These are phyloP conservation scores for Anthostomella pinea DNA, from an alignment of 2,329 filamentous ascomycete species.

Conservation along the genomic window DNA sequence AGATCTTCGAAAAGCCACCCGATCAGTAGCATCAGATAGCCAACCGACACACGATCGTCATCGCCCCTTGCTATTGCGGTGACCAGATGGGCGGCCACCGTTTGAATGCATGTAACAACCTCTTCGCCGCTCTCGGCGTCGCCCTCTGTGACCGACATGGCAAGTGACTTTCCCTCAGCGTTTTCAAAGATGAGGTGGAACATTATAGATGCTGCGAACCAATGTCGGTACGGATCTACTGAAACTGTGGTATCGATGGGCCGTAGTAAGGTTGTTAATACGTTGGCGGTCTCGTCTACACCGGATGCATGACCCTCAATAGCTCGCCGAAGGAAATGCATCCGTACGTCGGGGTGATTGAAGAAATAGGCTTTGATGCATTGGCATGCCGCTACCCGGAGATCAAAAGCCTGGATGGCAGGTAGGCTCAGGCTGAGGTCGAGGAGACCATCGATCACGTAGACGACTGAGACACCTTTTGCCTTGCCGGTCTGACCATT, in stretches of 20 bases:
- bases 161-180: constrained; percentile 70
- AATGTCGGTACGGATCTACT: constrained; percentile 79
- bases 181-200: constrained; percentile 85
- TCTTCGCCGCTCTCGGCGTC: constrained; percentile 89
- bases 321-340: constrained; percentile 82
- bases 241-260: constrained; percentile 59
- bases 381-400: constrained; percentile 80
- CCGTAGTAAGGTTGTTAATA: constrained; percentile 76
- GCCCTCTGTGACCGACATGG: constrained; percentile 83
- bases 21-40: constrained; percentile 84
- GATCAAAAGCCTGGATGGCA: constrained; percentile 67
- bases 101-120: constrained; percentile 90
- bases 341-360: constrained; percentile 74
- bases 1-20: constrained; percentile 92
- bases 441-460: constrained; percentile 90
- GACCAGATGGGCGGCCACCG: constrained; percentile 81
- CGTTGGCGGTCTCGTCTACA: constrained; percentile 81
- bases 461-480: constrained; percentile 62
- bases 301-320: constrained; percentile 82
- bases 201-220: constrained; percentile 85
- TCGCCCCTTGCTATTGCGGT: constrained; percentile 71
- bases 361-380: constrained; percentile 92
- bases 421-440: constrained; percentile 74
- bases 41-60: constrained; percentile 76
- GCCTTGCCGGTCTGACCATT: constrained; percentile 40